Conservation (phyloP, 1,139 yeast genomes). For the Kodamaea suecica region DNA sequence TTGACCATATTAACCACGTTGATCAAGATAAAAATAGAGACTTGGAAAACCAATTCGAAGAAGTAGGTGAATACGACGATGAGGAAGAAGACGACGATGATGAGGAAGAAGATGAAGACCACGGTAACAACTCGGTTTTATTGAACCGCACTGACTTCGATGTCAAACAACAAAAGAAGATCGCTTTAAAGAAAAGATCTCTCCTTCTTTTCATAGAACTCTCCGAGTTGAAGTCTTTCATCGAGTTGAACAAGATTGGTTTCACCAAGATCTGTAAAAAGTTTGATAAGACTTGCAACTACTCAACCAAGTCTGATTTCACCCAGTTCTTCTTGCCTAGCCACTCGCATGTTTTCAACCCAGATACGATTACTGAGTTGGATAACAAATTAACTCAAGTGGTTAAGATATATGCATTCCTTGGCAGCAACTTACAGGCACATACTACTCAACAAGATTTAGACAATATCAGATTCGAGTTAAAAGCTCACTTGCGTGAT, state of each 20-base stretch:
- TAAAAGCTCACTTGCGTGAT: constrained; percentile 76
- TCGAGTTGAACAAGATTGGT: constrained; percentile 83
- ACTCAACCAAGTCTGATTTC: constrained; percentile 54
- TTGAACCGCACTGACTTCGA: constrained; percentile 47
- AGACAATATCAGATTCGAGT: constrained; percentile 59
- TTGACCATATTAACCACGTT: constrained; percentile 26
- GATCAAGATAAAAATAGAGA: constrained; percentile 22
- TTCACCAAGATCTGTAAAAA: constrained; percentile 86
- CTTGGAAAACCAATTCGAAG: constrained; percentile 17
- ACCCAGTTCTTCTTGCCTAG: constrained; percentile 43
- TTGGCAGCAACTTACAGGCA: constrained; percentile 32
- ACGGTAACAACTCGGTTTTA: constrained; percentile 37
- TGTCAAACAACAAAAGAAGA: constrained; percentile 50
- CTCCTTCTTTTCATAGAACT: constrained; percentile 67
- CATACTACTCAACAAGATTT: constrained; percentile 32
- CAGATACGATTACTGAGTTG: constrained; percentile 42
- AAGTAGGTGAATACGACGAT: constrained; percentile 14
- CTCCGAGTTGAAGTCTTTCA: constrained; percentile 78
- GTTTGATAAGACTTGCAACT: constrained; percentile 77
- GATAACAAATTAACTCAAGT: constrained; percentile 48
- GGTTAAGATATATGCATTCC: constrained; percentile 46
- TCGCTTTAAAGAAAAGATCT: constrained; percentile 67
- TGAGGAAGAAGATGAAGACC: constrained; percentile 39
- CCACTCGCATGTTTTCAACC: constrained; percentile 45
- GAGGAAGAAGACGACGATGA: constrained; percentile 30